Evolutionary conservation across 169 alveolate species (phyloP), one percentile per base, ranked within the genome.

Genomic region (Theileria annulata): DNA sequence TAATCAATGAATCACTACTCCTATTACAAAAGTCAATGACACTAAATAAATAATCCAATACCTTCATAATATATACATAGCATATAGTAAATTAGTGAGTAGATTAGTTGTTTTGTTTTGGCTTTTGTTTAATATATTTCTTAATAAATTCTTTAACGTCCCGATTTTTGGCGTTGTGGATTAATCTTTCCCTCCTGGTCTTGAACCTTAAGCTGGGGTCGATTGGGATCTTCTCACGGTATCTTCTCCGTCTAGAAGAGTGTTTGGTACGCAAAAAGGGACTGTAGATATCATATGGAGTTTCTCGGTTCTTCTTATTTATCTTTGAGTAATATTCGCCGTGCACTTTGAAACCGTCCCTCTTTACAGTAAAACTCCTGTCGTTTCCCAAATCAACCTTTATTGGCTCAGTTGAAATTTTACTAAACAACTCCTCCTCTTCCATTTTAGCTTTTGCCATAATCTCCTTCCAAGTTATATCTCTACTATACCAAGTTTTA

Each of bases 91-190:
- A 35, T 35, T 35, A 35, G 3, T 35, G 96, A n/a, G 91, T 92
- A 78, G 91, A 92, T 54, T 82, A 91, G 27, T 92, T 94, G 95
- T 88, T 88, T 21, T 85, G 83, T 54, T 80, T 89, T 19, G 51
- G 87, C 76, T 30, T 59, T 17, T 4, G 51, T 48, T 80, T 80
- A 21, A 80, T 8, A 25, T 54, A 74, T 33, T 63, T 21, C 67
- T 74, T 71, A 2, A 58, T 47, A 13, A 27, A 47, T 0, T 73
- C 84, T 37, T 88, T 71, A 13, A 77, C 21, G 19, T 84, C 86
- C 33, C 87, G 79, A 27, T 85, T 78, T 27, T 86, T 92, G 28
- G 80, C 82, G 47, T 71, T 86, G 68, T 86, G 84, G 64, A 90
- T 68, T n/a, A 86, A 71, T 1, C 94, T 81, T 54, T 90, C 94